Base-by-base conservation (phyloP, 306 rosid species). In the Arachis hypogaea region DNA sequence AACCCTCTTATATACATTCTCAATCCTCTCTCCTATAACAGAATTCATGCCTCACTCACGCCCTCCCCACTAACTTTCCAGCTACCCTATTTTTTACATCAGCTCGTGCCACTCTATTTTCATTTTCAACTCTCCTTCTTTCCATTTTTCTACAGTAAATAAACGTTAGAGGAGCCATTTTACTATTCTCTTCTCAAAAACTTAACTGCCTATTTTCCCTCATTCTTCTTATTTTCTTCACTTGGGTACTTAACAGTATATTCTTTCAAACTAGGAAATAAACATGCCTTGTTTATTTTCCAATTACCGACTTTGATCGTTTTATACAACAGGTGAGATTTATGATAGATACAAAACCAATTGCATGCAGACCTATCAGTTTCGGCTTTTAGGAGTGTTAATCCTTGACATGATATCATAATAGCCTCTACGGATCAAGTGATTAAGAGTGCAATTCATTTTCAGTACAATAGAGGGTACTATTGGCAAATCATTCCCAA, bases 341-440 rank as follows among this genome's bases (percentile, higher is more conserved):
- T 43, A 28, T 3, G 63, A 42, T 30, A 64, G 22, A 51, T 66
- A 57, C 38, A 65, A 65, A 56, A 57, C 50, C 66, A 57, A 57
- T 9, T 40, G 44, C 44, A 49, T 9, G 55, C 72, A 22, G 72
- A 63, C 36, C 43, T 51, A 74, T 40, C 54, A 73, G 11, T 10
- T 73, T 43, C 11, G 69, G 71, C 72, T 77, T 63, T 43, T 62
- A 77, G 14, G 57, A 77, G 59, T 46, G 18, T 47, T 4, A 12
- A 52, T 41, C 59, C 43, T 40, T 51, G 44, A 63, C 56, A 63
- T 51, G 44, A 41, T 33, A 50, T 36, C 36, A 70, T 12, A 52
- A 18, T 50, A 50, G 18, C 28, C 66, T 77, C 10, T 41, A 22
- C 67, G 9, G 9, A 77, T 40, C 57, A 58, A 77, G 36, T 62